Base-by-base conservation (phyloP, 208 protist species). In the Dictyostelium gargantuum region DNA sequence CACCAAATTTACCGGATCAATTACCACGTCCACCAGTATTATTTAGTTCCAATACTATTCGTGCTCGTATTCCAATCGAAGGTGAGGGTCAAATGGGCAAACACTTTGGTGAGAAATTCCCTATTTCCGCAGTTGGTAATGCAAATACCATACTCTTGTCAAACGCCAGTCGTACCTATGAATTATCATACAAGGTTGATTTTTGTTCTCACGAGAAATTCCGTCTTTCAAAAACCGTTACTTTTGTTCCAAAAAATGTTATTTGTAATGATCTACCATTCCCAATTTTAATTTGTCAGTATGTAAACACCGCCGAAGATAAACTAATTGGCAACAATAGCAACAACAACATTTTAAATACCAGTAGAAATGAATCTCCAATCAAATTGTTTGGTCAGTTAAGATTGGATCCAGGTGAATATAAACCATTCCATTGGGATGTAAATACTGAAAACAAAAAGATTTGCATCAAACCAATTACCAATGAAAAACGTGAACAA, bases 371-470 rank as follows among this genome's bases (percentile, higher is more conserved):
- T 17, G 54, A 23, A 38, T 29, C 17, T 23, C 0, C 21, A 2
- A 26, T 26, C 2, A 52, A 40, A 40, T 44, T 80, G 15, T 1
- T 42, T 23, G 46, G 74, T n/a, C 46, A 80, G 17, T 8, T 89
- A 5, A 61, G 46, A n/a, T 38, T 89, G 3, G 38, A 46, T n/a
- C 85, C 85, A 54, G 50, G 76, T n/a, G 74, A 74, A 38, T 76
- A 56, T 38, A 76, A 38, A 52, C 85, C 85, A 50, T 56, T 80
- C n/a, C 85, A 92, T 52, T 92, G 85, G 85, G 40, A 56, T 13
- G 11, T 26, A 15, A 42, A 61, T 42, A 42, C 15, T 9, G 70
- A 77, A 46, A 40, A 77, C 8, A 56, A 61, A 38, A 66, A 74
- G 35, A 76, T 89, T 50, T 50, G 38, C 3, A 52, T 89, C 17